phyloP scores from a whole-genome alignment of 2,329 filamentous ascomycete genomes.

The Colletotrichum agaves region DNA sequence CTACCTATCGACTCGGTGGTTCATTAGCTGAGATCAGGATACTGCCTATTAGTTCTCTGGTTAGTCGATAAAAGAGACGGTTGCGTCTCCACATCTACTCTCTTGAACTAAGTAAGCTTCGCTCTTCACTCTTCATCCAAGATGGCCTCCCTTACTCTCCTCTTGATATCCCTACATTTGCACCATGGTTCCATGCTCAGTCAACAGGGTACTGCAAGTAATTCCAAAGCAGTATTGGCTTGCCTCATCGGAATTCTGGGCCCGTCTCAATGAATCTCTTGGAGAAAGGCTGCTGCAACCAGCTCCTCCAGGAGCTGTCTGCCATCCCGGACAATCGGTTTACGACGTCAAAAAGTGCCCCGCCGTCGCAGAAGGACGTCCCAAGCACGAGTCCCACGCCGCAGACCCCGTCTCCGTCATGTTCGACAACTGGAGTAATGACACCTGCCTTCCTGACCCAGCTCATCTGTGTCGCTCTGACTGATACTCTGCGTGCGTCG shows the following conservation, averaged over 20 bases:
- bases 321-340: slow-evolving; percentile 50
- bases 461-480: slow-evolving; percentile 46
- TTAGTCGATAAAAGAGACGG: neutral
- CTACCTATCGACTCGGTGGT: too few relatives aligned
- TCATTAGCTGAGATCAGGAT: neutral
- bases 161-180: neutral
- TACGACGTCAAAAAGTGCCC: slow-evolving; percentile 48
- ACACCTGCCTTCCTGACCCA: slow-evolving; percentile 59
- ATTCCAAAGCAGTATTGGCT: slow-evolving; percentile 55
- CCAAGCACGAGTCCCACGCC: slow-evolving; percentile 47
- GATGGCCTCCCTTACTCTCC: neutral
- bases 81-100: neutral
- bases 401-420: slow-evolving; percentile 48
- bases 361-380: slow-evolving; percentile 18
- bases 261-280: slow-evolving; percentile 56
- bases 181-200: neutral
- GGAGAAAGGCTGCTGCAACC: slow-evolving; percentile 55
- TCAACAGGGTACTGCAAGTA: slow-evolving; percentile 53
- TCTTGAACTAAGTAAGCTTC: neutral
- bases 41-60: neutral
- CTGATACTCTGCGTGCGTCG: slow-evolving; percentile 51
- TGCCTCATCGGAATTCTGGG: slow-evolving; percentile 61
- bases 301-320: slow-evolving; percentile 56
- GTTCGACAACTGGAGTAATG: slow-evolving; percentile 59
- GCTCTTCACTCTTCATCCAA: neutral